Evolutionary conservation across 1,284 basidiomycete genomes (phyloP), one percentile per base, ranked within the genome.

Genomic region (Fomitopsis schrenkii): DNA sequence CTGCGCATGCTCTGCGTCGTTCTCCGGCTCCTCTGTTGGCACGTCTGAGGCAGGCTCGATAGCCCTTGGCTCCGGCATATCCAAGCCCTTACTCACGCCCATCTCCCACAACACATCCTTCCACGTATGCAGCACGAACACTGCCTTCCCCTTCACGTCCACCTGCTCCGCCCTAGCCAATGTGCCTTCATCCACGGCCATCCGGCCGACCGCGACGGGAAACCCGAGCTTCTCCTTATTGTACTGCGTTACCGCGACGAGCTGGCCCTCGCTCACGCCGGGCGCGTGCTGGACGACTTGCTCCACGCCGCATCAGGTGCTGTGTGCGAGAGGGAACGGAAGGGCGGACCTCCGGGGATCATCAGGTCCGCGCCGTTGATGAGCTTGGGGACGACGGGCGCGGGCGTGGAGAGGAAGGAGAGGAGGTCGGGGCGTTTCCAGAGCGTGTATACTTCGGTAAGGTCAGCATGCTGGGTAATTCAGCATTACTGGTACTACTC

Each of bases 291-390:
- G 79, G 50, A 88, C 76, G 64, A 90, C 88, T 91, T 71, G 67
- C 73, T 80, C 80, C 28, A 70, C 63, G 61, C 62, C 22, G 48
- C 52, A 30, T 58, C 14, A 59, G 52, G 14, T 6, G 58, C 60
- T 59, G 53, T 14, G 41, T 57, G 60, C 14, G 59, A 15, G 57
- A 55, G 1, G 52, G 19, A 26, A 59, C 19, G 7, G 38, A 40
- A 10, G 28, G 58, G 76, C 83, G 71, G 70, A 87, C 90, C 88
- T 74, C 90, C 90, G 3, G 90, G 88, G 41, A 90, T 85, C 88
- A 92, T 91, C 6, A 93, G 79, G 74, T 92, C 88, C 1, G 90
- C 90, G 26, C 90, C 91, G 38, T 84, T 83, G 17, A 84, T 73
- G 22, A 93, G 79, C 48, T 86, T 78, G 2, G 86, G 84, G 44